Conservation (phyloP, 257 asterid species). For the Ballota nigra region DNA sequence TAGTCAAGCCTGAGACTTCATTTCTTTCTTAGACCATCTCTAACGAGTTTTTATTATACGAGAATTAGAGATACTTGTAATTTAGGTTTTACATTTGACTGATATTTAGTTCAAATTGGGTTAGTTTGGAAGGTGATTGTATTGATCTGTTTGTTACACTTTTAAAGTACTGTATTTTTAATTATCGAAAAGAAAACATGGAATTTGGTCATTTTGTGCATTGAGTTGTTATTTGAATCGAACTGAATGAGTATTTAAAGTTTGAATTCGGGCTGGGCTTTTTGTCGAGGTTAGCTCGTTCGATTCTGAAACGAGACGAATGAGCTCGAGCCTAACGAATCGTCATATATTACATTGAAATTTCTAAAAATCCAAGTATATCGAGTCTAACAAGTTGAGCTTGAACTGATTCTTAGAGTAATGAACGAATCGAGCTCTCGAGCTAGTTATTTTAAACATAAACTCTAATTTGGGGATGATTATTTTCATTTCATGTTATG, state of each 20-base stretch:
- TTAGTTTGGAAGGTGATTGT: not conserved
- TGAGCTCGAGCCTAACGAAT: too few species aligned
- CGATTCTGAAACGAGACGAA: too few species aligned
- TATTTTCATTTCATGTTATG: not conserved
- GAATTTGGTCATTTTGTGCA: not conserved
- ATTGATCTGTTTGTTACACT: conserved; percentile 3
- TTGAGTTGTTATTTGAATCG: not conserved
- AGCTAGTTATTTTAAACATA: too few species aligned
- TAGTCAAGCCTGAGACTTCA: conserved; percentile 84
- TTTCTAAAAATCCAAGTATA: too few species aligned
- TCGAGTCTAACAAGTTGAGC: too few species aligned
- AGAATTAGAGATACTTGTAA: not conserved
- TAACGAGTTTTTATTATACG: not conserved
- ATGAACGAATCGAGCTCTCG: too few species aligned
- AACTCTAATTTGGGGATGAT: not conserved
- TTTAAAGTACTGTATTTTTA: not conserved
- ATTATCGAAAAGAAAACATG: not conserved
- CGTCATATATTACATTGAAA: too few species aligned
- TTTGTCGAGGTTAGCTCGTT: too few species aligned
- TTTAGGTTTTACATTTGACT: conserved; percentile 14
- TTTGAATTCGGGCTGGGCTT: too few species aligned
- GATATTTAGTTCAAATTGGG: not conserved
- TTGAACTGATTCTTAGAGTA: too few species aligned
- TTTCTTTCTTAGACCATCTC: conserved; percentile 41
- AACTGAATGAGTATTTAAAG: too few species aligned